Conservation (phyloP, 805 yeast genomes). For the Debaryomyces tyrocola region DNA sequence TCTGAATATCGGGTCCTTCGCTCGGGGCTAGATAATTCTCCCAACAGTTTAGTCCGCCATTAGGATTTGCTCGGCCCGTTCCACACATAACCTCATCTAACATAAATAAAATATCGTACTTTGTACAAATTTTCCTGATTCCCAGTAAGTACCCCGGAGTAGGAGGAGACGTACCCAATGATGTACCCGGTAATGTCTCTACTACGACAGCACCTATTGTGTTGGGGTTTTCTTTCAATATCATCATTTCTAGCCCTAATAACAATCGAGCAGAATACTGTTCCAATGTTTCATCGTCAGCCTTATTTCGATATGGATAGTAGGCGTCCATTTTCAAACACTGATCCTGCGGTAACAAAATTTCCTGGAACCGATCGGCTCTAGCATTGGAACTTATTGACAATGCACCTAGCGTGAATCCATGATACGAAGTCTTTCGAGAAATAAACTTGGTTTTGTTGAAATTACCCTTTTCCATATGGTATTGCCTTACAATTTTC, state of each 20-base stretch:
- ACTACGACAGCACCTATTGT: conserved; percentile 25
- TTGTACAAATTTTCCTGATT: conserved; percentile 27
- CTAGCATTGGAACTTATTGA: conserved; percentile 21
- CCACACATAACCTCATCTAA: conserved; percentile 40
- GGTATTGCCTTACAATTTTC: conserved; percentile 27
- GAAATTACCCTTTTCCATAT: conserved; percentile 22
- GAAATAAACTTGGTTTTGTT: conserved; percentile 23
- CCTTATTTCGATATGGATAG: conserved; percentile 29
- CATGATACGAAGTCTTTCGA: conserved; percentile 28
- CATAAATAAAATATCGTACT: conserved; percentile 30
- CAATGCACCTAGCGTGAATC: conserved; percentile 26
- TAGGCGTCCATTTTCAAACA: conserved; percentile 21
- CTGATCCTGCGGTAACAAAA: conserved; percentile 15
- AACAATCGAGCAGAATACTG: conserved; percentile 21
- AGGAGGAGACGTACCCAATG: conserved; percentile 28
- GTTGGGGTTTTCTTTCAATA: conserved; percentile 26
- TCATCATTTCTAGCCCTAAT: conserved; percentile 21
- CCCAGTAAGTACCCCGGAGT: conserved; percentile 27
- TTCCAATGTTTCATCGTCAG: conserved; percentile 20
- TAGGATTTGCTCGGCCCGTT: conserved; percentile 28
- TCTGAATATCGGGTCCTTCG: conserved; percentile 31
- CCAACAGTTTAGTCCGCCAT: conserved; percentile 30
- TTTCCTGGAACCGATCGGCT: conserved; percentile 18
- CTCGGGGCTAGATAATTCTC: conserved; percentile 24
- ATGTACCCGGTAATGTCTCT: conserved; percentile 29